Base-by-base conservation (phyloP, 768 basidiomycete species). In the Steccherinum ochraceum region DNA sequence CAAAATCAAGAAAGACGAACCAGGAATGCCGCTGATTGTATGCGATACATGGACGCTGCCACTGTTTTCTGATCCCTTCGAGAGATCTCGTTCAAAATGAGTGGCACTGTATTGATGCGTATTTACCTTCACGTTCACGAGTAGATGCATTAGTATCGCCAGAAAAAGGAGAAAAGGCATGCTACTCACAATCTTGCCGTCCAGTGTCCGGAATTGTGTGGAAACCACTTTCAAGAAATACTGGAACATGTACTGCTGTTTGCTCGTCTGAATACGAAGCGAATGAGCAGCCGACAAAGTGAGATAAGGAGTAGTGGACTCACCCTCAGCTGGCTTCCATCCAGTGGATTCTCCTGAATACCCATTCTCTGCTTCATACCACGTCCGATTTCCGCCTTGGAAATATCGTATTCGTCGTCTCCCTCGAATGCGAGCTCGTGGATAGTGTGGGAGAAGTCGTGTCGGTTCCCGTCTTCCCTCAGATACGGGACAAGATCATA, bases 161-260 rank as follows among this genome's bases (percentile, higher is more conserved):
- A n/a, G n/a, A n/a, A 5, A 19, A 5, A 44, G 20, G 19, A 47
- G 39, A 11, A 35, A 26, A 49, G 43, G n/a, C 16, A 35, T 35
- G 12, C 11, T 12, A 69, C 80, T 40, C 62, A 88, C 87, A 10
- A 70, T 64, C 58, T 85, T 78, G 24, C 83, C 87, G 53, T 86
- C 80, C 23, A 95, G 72, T n/a, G 84, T 88, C 55, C 81, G 78
- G 72, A 96, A 97, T 63, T 88, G 86, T 2, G 95, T 99, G 5
- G 93, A 92, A 39, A 99, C 96, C 42, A 99, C 95, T 69, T 99
- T 99, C 62, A 99, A 76, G 82, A 97, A 98, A 69, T 98, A 95
- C 64, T 98, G 93, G 79, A 93, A 96, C 92, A 96, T 93, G 66
- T 91, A 95, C 58, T 92, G 80, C 21, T 84, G 69, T 62, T 88